Conservation (phyloP, 2,329 filamentous ascomycete species). For the Aspergillus melleus region DNA sequence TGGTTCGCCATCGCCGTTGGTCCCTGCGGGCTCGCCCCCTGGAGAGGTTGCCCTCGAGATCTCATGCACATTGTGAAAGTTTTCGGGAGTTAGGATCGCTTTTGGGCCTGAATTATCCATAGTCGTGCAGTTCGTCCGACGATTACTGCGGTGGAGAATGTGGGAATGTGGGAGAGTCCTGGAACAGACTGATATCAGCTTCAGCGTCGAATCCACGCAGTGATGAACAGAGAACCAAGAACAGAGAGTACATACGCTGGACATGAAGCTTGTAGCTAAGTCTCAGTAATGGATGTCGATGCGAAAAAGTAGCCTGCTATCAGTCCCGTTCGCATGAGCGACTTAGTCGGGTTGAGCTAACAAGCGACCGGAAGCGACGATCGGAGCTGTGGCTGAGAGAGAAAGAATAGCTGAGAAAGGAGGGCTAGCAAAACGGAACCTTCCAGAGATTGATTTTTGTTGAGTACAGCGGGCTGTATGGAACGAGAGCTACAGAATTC, state of each 20-base stretch:
- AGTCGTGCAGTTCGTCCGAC: constrained; percentile 21
- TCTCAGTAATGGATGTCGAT: constrained; percentile 20
- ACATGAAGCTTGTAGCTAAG: constrained; percentile 23
- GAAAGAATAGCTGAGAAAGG: background rate
- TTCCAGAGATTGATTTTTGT: background rate
- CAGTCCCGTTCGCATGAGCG: constrained; percentile 29
- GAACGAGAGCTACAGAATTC: constrained; percentile 8
- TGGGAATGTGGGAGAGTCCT: constrained; percentile 27
- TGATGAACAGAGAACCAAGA: background rate
- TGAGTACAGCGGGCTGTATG: background rate
- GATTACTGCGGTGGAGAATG: constrained; percentile 16
- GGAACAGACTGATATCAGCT: constrained; percentile 25
- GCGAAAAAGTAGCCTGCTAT: constrained; percentile 25
- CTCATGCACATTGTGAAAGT: constrained; percentile 56
- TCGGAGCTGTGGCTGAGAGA: constrained; percentile 5
- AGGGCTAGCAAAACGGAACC: background rate
- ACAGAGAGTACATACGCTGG: constrained; percentile 14
- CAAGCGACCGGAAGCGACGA: constrained; percentile 14
- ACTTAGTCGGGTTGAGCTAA: constrained; percentile 13
- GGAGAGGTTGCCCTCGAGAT: constrained; percentile 86
- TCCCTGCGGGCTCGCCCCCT: constrained; percentile 54
- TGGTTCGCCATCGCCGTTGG: constrained; percentile 55
- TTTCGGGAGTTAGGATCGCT: constrained; percentile 38
- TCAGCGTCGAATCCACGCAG: constrained; percentile 3
- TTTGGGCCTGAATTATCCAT: constrained; percentile 39